Base-by-base conservation (phyloP, 176 grass and related monocot genomes). In the Luzula sylvatica region DNA sequence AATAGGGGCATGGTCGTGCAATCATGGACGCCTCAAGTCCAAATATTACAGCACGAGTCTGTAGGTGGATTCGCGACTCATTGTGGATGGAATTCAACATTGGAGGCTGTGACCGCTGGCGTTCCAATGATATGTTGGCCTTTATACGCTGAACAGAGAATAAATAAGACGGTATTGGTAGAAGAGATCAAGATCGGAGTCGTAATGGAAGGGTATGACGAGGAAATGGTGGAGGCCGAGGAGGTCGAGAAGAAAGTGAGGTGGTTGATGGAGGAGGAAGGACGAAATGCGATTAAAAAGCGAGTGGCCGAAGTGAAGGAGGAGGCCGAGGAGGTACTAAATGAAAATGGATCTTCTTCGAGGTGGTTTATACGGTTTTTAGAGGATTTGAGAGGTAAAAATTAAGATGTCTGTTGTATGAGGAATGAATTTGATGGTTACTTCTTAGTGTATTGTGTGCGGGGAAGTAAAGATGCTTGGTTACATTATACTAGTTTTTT, bases 51-150 rank as follows among this genome's bases (percentile, higher is more conserved):
- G 3, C 73, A 82, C 52, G 23, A 13, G 14, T 73, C 73, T 0
- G 44, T 69, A 0, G 76, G 71, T 15, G 60, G 58, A 25, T 82
- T 76, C 38, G 67, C 74, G 56, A 75, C 62, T 11, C 77, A 81
- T 56, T 65, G 57, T 1, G 71, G 70, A 26, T 81, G 77, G 71
- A 79, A 81, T 66, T 66, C 65, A 23, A 41, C 40, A 3, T 18
- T 82, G 13, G 77, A 81, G 49, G 65, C 11, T 0, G 30, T 87
- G 13, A 47, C 56, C 54, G 70, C 70, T 4, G 81, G 75, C 3
- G 56, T 74, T 50, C 70, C 81, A 0, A 78, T 79, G 65, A 9
- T 84, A 18, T 67, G 65, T 39, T 83, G 68, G 80, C 80, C 74
- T 11, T 20, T 83, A 20, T 78, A 77, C 70, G 73, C 80, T 17